phyloP scores from a whole-genome alignment of 225 moss, liverwort and hornwort genomes.

The Physcomitrellopsis africana region DNA sequence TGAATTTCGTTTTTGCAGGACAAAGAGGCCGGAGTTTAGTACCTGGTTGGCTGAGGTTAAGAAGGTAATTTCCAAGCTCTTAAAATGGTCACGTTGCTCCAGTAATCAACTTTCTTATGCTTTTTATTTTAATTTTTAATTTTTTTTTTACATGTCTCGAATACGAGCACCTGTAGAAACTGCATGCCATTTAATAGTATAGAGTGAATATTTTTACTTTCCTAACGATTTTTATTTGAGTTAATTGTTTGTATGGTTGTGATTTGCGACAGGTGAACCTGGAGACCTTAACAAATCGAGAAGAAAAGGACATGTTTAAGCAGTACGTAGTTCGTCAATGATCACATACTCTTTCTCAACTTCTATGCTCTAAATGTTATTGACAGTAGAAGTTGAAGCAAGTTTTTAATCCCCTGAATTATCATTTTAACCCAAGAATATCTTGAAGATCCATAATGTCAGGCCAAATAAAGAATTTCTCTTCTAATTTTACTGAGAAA shows the following conservation, averaged over 20 bases:
- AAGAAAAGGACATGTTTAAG: slow-evolving; percentile 98
- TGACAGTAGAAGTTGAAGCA: slow-evolving; percentile 8
- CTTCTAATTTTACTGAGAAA: neutral
- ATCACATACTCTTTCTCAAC: neutral
- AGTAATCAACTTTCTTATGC: neutral
- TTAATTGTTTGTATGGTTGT: slow-evolving; percentile 22
- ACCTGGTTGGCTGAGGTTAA: slow-evolving; percentile 97
- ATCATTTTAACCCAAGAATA: neutral
- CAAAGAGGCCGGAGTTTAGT: slow-evolving; percentile 88
- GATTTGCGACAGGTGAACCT: slow-evolving; percentile 73
- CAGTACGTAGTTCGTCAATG: slow-evolving; percentile 62
- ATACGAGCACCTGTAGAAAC: slow-evolving; percentile 6
- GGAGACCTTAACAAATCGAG: slow-evolving; percentile 87
- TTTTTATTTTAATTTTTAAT: too few species aligned
- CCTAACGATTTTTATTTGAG: slow-evolving; percentile 3
- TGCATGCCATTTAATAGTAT: neutral
- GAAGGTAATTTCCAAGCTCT: slow-evolving; percentile 61
- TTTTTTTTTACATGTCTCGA: slow-evolving; percentile 16
- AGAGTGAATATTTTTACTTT: neutral
- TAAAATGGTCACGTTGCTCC: slow-evolving; percentile 30
- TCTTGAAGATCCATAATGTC: neutral
- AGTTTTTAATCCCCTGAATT: slow-evolving; percentile 13
- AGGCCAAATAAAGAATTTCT: neutral
- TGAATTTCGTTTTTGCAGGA: slow-evolving; percentile 55
- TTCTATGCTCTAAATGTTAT: neutral